A percentile compares a stretch with the other conserved stretches of the same genome.
These are phyloP conservation scores for Colletotrichum navitas DNA, from an alignment of 2,329 filamentous ascomycete species.

Conservation along the genomic window DNA sequence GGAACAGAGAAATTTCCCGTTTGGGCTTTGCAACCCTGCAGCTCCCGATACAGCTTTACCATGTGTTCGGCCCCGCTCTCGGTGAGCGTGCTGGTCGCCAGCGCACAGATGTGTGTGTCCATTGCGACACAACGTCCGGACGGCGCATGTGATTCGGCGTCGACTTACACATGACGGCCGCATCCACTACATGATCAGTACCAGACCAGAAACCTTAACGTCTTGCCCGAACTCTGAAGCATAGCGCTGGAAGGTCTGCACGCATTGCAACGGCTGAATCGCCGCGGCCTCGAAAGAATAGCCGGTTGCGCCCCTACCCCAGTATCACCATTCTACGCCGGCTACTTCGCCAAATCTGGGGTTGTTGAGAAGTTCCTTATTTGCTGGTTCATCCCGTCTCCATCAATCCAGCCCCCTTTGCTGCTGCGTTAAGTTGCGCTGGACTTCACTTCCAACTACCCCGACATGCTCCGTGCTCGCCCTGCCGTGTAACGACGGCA, in stretches of 20 bases:
- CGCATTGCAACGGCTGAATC: background rate
- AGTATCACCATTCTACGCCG: background rate
- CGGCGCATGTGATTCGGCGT: slow-evolving; percentile 24
- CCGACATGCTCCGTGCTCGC: slow-evolving; percentile 35
- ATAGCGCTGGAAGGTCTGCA: background rate
- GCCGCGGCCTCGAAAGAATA: background rate
- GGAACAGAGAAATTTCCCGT: slow-evolving; percentile 7
- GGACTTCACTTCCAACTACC: slow-evolving; percentile 25
- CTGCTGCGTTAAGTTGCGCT: slow-evolving; percentile 22
- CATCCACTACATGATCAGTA: slow-evolving; percentile 21
- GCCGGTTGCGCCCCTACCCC: slow-evolving; percentile 1
- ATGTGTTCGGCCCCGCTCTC: slow-evolving; percentile 34
- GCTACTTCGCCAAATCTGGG: slow-evolving; percentile 25
- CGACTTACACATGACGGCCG: slow-evolving; percentile 19
- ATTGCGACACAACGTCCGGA: slow-evolving; percentile 4
- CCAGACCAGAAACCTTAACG: slow-evolving; percentile 5
- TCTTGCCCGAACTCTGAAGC: background rate
- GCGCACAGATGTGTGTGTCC: slow-evolving; percentile 28
- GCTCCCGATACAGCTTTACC: slow-evolving; percentile 30
- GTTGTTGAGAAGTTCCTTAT: slow-evolving; percentile 15
- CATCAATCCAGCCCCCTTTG: background rate
- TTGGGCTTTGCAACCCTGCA: slow-evolving; percentile 26
- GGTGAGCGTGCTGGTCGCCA: slow-evolving; percentile 20
- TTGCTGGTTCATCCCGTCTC: slow-evolving; percentile 34
- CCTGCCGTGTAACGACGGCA: slow-evolving; percentile 40